phyloP scores from a whole-genome alignment of 1,284 basidiomycete genomes.

The Fistulinella cinereoalba region DNA sequence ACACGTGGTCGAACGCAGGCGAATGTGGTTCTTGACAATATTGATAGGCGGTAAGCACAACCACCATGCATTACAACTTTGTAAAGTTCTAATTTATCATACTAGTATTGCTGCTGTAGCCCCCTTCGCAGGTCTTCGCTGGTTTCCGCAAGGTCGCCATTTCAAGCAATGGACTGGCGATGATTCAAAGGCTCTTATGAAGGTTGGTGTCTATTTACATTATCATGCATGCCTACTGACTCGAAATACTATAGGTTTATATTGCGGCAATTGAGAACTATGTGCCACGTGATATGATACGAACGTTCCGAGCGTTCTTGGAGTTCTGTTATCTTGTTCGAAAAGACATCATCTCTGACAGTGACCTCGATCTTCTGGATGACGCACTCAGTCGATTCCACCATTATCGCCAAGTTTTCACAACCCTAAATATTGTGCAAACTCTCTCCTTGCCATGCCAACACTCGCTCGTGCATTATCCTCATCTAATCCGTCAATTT shows the following conservation, averaged over 20 bases:
- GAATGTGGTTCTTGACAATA: background rate
- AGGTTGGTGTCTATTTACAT: constrained; percentile 6
- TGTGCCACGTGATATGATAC: background rate
- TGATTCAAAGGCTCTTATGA: constrained; percentile 22
- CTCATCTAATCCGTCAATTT: constrained; percentile 1
- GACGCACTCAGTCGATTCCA: background rate
- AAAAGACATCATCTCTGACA: background rate
- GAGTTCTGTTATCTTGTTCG: background rate
- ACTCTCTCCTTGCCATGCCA: background rate
- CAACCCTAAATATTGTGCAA: background rate
- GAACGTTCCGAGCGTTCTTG: background rate
- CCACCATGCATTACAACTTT: too few relatives aligned
- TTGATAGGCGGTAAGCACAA: background rate
- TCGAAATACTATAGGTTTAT: background rate
- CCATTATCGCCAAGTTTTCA: background rate
- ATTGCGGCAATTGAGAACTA: background rate
- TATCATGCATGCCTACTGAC: background rate
- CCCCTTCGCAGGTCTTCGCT: background rate
- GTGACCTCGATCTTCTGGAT: background rate
- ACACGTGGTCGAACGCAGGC: background rate
- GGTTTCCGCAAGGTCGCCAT: constrained; percentile 18
- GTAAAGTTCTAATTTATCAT: background rate
- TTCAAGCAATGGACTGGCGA: constrained; percentile 25
- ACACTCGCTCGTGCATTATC: background rate
- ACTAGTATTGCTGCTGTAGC: background rate